These are phyloP conservation scores for Neonectria punicea DNA, from an alignment of 2,329 filamentous ascomycete species.

Conservation along the genomic window DNA sequence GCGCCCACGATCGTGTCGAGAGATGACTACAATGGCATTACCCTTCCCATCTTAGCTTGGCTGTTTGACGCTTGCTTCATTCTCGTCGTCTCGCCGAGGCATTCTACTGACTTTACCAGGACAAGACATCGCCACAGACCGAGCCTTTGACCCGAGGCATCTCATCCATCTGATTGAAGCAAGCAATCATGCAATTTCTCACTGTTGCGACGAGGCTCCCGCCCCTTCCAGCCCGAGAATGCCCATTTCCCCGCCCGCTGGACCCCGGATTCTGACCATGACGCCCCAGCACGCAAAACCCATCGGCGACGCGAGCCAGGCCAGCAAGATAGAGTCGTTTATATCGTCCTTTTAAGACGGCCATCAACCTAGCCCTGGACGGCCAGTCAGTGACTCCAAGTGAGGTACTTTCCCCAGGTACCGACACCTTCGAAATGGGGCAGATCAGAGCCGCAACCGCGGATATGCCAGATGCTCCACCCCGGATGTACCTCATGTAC, in stretches of 20 bases:
- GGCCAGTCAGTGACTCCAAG: slow-evolving; percentile 3
- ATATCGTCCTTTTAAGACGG: slow-evolving; percentile 9
- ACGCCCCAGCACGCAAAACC: neutral
- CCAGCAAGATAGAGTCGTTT: neutral
- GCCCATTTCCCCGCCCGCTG: slow-evolving; percentile 1
- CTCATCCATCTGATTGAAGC: neutral
- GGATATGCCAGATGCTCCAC: slow-evolving; percentile 45
- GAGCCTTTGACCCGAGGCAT: neutral
- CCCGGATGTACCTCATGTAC: slow-evolving; percentile 42
- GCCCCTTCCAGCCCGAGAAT: neutral
- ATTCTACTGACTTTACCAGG: neutral
- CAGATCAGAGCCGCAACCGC: slow-evolving; percentile 44
- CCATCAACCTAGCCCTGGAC: neutral
- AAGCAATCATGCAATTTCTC: slow-evolving; percentile 1
- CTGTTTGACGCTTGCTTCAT: neutral
- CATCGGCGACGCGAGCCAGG: neutral
- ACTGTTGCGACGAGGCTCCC: neutral
- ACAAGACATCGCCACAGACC: neutral
- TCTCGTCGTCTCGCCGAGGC: neutral
- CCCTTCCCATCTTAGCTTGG: neutral
- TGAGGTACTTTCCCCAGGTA: slow-evolving; percentile 23
- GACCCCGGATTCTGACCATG: neutral
- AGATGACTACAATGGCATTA: neutral
- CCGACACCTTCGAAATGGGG: slow-evolving; percentile 27
- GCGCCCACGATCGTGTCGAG: neutral